Percentiles rank a stretch among this genome's conserved stretches.
These are phyloP conservation scores for Fusarium oligoseptatum DNA, from an alignment of 2,329 filamentous ascomycete species.

Conservation along the genomic window DNA sequence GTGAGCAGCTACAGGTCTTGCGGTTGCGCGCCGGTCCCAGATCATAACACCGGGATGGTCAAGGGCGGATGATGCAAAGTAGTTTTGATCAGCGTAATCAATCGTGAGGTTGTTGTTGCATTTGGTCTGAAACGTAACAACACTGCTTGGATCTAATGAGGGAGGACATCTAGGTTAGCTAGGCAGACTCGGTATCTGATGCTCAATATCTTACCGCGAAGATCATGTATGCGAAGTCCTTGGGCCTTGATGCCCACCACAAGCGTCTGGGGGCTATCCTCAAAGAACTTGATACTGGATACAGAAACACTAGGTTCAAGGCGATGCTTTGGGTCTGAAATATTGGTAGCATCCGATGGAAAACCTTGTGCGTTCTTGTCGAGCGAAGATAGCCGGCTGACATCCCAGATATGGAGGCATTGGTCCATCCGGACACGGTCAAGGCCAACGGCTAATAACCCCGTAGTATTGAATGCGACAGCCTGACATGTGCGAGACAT, in stretches of 20 bases:
- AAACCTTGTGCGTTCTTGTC: conserved; percentile 64
- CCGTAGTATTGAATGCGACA: conserved; percentile 81
- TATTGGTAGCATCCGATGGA: conserved; percentile 60
- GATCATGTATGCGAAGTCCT: conserved; percentile 81
- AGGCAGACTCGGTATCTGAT: neutral
- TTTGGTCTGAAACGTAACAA: conserved; percentile 73
- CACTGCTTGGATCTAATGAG: conserved; percentile 60
- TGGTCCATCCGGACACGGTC: conserved; percentile 86
- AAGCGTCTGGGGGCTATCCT: conserved; percentile 80
- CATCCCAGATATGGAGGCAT: conserved; percentile 86
- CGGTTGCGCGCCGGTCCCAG: conserved; percentile 80
- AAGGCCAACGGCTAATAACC: conserved; percentile 81
- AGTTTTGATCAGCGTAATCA: conserved; percentile 84
- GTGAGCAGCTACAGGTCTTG: conserved; percentile 64
- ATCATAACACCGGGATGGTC: conserved; percentile 81
- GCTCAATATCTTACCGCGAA: conserved; percentile 70
- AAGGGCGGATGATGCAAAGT: conserved; percentile 84
- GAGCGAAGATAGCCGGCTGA: conserved; percentile 70
- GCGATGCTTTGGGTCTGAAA: conserved; percentile 69
- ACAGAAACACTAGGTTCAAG: conserved; percentile 79
- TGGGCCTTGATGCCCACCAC: conserved; percentile 82
- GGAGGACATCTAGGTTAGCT: neutral
- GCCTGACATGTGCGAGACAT: conserved; percentile 84
- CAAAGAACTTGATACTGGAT: conserved; percentile 85
- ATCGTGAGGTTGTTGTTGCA: conserved; percentile 81